Evolutionary conservation across 2,329 filamentous ascomycete genomes (phyloP).

Genomic region (Neonectria magnoliae): DNA sequence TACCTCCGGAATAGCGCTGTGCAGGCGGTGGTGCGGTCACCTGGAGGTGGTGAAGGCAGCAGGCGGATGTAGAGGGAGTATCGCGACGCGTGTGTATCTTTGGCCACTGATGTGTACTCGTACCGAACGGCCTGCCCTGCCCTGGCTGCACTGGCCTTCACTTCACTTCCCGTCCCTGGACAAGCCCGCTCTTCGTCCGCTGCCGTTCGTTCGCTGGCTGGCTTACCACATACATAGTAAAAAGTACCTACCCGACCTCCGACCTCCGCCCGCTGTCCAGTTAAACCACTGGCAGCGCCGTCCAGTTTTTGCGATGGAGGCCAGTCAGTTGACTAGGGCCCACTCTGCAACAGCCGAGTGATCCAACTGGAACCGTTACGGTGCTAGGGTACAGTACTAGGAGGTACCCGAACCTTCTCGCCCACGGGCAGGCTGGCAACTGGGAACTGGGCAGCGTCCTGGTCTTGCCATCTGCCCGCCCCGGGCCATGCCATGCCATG

Average conservation of each 20-base stretch:
- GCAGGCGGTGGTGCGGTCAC: background rate
- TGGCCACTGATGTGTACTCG: background rate
- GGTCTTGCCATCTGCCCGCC: background rate
- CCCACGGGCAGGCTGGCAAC: background rate
- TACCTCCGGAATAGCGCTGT: background rate
- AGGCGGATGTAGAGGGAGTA: background rate
- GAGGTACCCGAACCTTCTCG: background rate
- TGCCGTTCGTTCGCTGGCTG: conserved; percentile 14
- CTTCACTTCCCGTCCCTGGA: conserved; percentile 1
- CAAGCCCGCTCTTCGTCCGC: conserved; percentile 4
- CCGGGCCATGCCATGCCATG: conserved; percentile 12
- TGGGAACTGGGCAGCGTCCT: background rate
- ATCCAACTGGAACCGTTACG: background rate
- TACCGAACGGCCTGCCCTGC: background rate
- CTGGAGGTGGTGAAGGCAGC: background rate
- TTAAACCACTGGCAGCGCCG: background rate
- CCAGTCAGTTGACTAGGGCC: background rate
- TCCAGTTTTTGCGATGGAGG: background rate
- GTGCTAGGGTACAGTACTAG: background rate
- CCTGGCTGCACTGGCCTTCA: conserved; percentile 2
- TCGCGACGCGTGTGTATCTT: background rate
- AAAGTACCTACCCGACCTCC: background rate
- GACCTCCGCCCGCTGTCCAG: background rate
- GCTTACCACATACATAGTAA: no score
- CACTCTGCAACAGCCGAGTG: background rate